Percentiles rank a stretch among this genome's conserved stretches.
Evolutionary conservation across 1,139 yeast species (phyloP).

Genomic region (Arxiozyma telluris): DNA sequence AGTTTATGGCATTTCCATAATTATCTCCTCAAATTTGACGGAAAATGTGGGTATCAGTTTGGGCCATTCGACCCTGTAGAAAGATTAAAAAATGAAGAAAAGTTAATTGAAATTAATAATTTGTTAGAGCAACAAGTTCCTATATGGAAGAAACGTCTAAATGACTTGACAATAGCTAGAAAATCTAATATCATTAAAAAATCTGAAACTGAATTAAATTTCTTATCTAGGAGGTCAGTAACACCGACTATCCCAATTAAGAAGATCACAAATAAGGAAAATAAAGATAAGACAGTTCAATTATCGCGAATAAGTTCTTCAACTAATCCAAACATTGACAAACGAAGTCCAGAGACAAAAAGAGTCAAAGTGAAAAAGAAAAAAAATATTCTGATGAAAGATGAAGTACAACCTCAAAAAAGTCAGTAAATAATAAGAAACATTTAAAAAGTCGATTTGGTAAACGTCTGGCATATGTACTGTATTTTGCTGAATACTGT

Average conservation of each 20-base stretch:
- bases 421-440: background rate
- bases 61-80: slow-evolving; percentile 60
- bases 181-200: slow-evolving; percentile 25
- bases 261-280: background rate
- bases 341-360: background rate
- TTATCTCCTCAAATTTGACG: slow-evolving; percentile 73
- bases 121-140: slow-evolving; percentile 57
- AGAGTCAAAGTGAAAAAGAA: background rate
- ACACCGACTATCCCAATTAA: slow-evolving; percentile 1
- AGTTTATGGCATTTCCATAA: slow-evolving; percentile 91
- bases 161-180: slow-evolving; percentile 45
- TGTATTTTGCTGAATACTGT: background rate
- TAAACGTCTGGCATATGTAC: background rate
- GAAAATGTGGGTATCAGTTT: slow-evolving; percentile 68
- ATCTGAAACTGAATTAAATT: slow-evolving; percentile 25
- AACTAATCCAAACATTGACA: background rate
- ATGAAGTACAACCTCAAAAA: background rate
- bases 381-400: background rate
- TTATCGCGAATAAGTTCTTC: background rate
- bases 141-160: slow-evolving; percentile 51
- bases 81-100: slow-evolving; percentile 63
- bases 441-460: too few species aligned
- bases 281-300: background rate
- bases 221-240: slow-evolving; percentile 5
- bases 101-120: slow-evolving; percentile 56